Evolutionary conservation across 2,329 filamentous ascomycete genomes (phyloP), one percentile per base, ranked within the genome.

Genomic region (Calycina marina): DNA sequence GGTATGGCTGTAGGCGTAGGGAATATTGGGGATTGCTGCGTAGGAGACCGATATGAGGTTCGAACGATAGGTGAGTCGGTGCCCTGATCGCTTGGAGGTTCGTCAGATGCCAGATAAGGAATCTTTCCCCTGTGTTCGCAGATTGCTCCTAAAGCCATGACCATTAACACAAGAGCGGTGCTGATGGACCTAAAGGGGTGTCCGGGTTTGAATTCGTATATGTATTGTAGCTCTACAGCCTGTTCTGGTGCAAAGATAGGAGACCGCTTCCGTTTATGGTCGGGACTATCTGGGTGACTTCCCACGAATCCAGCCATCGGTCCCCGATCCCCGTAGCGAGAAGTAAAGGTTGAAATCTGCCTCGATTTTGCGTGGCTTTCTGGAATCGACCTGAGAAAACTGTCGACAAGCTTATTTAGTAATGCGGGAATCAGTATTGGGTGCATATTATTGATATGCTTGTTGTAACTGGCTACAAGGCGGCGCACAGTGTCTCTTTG

Each of bases 71-170:
- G 47, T 14, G 50, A 52, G 32, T 34, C 41, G 13, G 33, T 36
- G 30, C 30, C 42, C 10, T 38, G 36, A 13, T 25, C 20, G 5
- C 42, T 37, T 14, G 46, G 39, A 4, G 41, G 36, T 25, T 28
- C 18, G 8, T 48, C 46, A 11, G 61, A 63, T 5, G 79, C 64
- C 2, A 77, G 59, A 31, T 75, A 69, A 0, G 69, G 69, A 3
- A 77, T 60, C 40, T 58, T 60, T 0, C 63, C 61, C 27, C 61
- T 63, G 42, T 67, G 56, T 6, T 62, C 52, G 46, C 82, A 88
- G 9, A 96, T 79, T 48, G 84, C 85, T 12, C 90, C 90, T 4
- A 98, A 60, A 0, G 88, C 88, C 33, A 96, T 63, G 1, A 93
- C 72, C 4, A 88, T 63, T 2, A 94, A 65, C 1, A 94, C 71